Conservation (phyloP, 192 early-diverging fungal species). For the Funneliformis geosporum region DNA sequence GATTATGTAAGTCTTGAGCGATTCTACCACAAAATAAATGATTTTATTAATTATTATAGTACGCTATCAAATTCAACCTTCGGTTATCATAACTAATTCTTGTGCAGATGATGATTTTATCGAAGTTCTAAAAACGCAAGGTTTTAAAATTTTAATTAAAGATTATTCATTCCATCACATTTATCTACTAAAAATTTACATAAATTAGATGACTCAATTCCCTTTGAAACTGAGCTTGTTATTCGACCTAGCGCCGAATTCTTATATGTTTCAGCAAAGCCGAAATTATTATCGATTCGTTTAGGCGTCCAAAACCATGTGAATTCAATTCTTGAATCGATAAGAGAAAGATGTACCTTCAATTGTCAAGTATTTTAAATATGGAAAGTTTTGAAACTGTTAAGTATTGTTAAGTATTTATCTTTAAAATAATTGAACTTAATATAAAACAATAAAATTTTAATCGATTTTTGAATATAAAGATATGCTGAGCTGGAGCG, state of each 20-base stretch:
- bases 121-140: slow-evolving; percentile 27
- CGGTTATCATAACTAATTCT: slow-evolving; percentile 37
- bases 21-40: background rate
- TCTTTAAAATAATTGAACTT: background rate
- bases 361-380: slow-evolving; percentile 41
- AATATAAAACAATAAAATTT: background rate
- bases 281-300: slow-evolving; percentile 36
- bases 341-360: slow-evolving; percentile 35
- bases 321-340: slow-evolving; percentile 21
- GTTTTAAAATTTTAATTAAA: slow-evolving; percentile 9
- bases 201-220: slow-evolving; percentile 2
- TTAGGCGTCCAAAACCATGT: background rate
- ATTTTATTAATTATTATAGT: slow-evolving; percentile 27
- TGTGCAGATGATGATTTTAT: slow-evolving; percentile 41
- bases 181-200: background rate
- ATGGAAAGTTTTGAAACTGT: slow-evolving; percentile 42
- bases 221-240: slow-evolving; percentile 5
- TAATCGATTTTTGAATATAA: background rate
- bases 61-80: slow-evolving; percentile 39
- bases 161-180: background rate
- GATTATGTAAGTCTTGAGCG: slow-evolving; percentile 30
- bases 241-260: slow-evolving; percentile 40
- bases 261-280: slow-evolving; percentile 37
- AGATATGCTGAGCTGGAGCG: slow-evolving; percentile 52
- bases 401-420: slow-evolving; percentile 32